A percentile compares a stretch with the other conserved stretches of the same genome.
Evolutionary conservation across 768 basidiomycete genomes (phyloP).

Genomic region (Lentinula edodes): DNA sequence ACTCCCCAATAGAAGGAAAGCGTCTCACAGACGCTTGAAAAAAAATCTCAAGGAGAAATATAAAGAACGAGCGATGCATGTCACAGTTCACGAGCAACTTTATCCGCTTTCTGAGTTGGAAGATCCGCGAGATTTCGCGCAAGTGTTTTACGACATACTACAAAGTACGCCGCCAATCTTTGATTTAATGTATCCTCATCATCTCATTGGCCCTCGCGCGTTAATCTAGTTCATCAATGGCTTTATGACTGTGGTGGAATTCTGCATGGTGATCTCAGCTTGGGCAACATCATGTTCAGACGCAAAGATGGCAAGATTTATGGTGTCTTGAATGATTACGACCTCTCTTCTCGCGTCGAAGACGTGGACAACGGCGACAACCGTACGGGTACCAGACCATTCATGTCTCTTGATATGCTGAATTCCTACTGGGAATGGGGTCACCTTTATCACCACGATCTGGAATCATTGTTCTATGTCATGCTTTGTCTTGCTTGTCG

Average conservation of each 20-base stretch:
- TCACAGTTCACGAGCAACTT: not conserved
- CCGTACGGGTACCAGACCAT: constrained; percentile 2
- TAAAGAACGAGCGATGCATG: not conserved
- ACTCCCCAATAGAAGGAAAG: not conserved
- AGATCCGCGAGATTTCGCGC: not conserved
- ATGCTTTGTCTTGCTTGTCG: constrained; percentile 1
- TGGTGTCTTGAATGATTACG: constrained; percentile 11
- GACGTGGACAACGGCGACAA: not conserved
- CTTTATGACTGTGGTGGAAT: constrained; percentile 7
- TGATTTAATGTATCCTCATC: not conserved
- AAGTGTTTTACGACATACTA: not conserved
- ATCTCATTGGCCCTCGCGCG: not conserved
- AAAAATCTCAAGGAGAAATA: not conserved
- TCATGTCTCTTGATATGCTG: constrained; percentile 1
- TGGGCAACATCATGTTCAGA: constrained; percentile 10
- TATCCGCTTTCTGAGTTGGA: not conserved
- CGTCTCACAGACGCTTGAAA: not conserved
- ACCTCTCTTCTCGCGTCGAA: not conserved
- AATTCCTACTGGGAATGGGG: not conserved
- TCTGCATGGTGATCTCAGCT: constrained; percentile 13
- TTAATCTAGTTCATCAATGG: constrained; percentile 5
- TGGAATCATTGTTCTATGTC: constrained; percentile 7
- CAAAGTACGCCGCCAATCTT: not conserved
- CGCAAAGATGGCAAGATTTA: constrained; percentile 9
- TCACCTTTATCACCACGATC: constrained; percentile 6